Base-by-base conservation (phyloP, 768 basidiomycete genomes). In the Trametes maxima region DNA sequence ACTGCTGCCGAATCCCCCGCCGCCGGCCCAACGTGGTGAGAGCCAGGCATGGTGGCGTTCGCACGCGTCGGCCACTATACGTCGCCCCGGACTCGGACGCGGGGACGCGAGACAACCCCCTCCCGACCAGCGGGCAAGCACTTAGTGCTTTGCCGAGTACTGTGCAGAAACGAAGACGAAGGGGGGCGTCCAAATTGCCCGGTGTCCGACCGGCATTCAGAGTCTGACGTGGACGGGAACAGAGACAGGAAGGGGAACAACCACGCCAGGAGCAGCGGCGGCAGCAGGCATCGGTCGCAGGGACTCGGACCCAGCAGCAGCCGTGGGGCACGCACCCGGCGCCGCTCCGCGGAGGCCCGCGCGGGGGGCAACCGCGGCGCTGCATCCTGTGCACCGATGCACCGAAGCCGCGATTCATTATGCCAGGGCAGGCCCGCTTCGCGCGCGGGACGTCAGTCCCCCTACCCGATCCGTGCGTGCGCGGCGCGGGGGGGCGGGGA, bases 21-120 rank as follows among this genome's bases (percentile, higher is more conserved):
- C 36, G 16, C 49, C 25, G n/a, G 21, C 35, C 8, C 19, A 19
- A 28, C 3, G 10, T 22, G 13, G 44, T 46, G 1, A 17, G 13
- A 22, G 13, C 19, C 21, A 22, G 42, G 53, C 40, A 22, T 54
- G 17, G 40, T 49, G 60, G 54, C 47, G 28, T 48, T 53, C 44
- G 51, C 24, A 36, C 2, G 36, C 40, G 49, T 62, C 60, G 60
- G 60, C 47, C 54, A 62, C 60, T 36, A 60, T 62, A 45, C 42
- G 22, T 44, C 48, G 47, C 42, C 22, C 48, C 60, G 60, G 54
- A 39, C 16, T 33, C 54, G 36, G n/a, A n/a, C n/a, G n/a, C n/a
- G n/a, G n/a, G 56, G 48, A 25, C 50, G 33, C 48, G 39, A 54
- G 39, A 24, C 53, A 43, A 33, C n/a, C n/a, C n/a, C n/a, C n/a